Percentiles rank a stretch among this genome's conserved stretches.
phyloP scores from a whole-genome alignment of 306 rosid species.

The Macrotyloma uniflorum region DNA sequence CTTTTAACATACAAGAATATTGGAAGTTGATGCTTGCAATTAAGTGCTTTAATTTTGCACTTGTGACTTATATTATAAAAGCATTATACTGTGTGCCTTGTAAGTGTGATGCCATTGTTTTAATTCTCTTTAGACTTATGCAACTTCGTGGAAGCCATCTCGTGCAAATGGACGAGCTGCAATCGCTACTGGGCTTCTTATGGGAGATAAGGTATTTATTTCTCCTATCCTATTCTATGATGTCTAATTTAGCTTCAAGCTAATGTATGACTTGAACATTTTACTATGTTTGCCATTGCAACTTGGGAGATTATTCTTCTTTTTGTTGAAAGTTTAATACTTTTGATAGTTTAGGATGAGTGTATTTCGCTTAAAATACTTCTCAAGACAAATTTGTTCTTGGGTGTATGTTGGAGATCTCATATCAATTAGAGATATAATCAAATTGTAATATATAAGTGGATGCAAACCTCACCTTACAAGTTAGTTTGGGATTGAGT shows the following conservation, averaged over 20 bases:
- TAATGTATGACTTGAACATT: slow-evolving; percentile 16
- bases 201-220: slow-evolving; percentile 72
- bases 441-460: too few relatives aligned
- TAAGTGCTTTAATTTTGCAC: slow-evolving; percentile 7
- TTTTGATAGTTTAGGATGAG: slow-evolving; percentile 18
- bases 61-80: not conserved
- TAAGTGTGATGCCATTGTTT: slow-evolving; percentile 22
- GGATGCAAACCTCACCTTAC: too few relatives aligned
- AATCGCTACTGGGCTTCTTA: slow-evolving; percentile 69
- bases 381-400: slow-evolving; percentile 23
- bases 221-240: slow-evolving; percentile 17
- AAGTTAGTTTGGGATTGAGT: too few relatives aligned
- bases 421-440: too few relatives aligned
- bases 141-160: slow-evolving; percentile 70
- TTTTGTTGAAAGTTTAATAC: slow-evolving; percentile 12
- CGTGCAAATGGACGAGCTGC: slow-evolving; percentile 50
- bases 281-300: slow-evolving; percentile 10
- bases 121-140: slow-evolving; percentile 67
- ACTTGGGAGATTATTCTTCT: slow-evolving; percentile 23
- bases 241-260: slow-evolving; percentile 15
- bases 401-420: too few relatives aligned
- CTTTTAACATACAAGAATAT: slow-evolving; percentile 17
- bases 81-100: not conserved
- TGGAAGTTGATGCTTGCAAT: slow-evolving; percentile 4
- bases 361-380: not conserved